Evolutionary conservation across 768 basidiomycete genomes (phyloP), one percentile per base, ranked within the genome.

Genomic region (Agrocybe praecox): DNA sequence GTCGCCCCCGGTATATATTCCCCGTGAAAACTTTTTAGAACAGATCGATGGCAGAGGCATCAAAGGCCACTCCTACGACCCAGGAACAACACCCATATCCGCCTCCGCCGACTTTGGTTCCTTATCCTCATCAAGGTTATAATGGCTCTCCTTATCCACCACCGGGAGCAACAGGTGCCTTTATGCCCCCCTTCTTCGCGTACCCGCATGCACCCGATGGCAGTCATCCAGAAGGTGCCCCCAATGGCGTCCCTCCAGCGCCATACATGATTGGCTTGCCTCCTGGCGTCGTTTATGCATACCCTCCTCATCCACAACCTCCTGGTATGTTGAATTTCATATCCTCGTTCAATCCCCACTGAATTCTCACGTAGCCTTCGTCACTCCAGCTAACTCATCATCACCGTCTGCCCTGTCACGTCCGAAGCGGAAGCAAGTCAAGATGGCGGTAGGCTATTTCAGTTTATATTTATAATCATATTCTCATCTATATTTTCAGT

Each of bases 361-460:
- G 47, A 59, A 46, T 60, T 56, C 56, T 63, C 60, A 60, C 62
- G 57, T 62, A 67, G 66, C 58, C 11, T 67, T 65, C 53, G 60
- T 71, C 26, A 66, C 69, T 2, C 64, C 67, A 55, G 62, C 66
- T 36, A 63, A 57, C 36, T 62, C 68, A 21, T 62, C 67, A 21
- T 33, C 70, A 18, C 65, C 73, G 4, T 49, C 70, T 2, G 67
- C 72, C 0, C 46, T 69, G 40, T 54, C 67, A 8, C 73, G 86
- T 57, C 84, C 88, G 2, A 94, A 94, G 72, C 89, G 92, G 59
- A 86, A 85, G 64, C 92, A 94, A 69, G 92, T 94, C 65, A 94
- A 94, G 79, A 92, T 92, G 77, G 92, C 92, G 36, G 82, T 83
- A 64, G 61, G 78, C 71, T 42, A 43, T 47, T 15, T 26, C 10